phyloP scores from a whole-genome alignment of 768 basidiomycete species.

The Tulasnella sp. region DNA sequence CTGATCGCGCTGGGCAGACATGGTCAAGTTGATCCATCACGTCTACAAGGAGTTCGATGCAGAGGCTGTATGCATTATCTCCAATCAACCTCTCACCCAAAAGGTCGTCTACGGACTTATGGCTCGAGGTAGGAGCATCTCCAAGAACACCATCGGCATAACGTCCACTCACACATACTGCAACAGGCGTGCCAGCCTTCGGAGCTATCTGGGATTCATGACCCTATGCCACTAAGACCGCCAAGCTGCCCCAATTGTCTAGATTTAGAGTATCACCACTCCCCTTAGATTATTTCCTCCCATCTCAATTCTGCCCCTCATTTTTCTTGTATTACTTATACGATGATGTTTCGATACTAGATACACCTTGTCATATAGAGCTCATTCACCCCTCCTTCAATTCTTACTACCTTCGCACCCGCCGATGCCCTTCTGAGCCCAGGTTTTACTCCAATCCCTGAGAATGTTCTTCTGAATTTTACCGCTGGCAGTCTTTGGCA shows the following conservation, averaged over 20 bases:
- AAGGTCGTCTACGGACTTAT: constrained; percentile 32
- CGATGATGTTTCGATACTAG: neutral
- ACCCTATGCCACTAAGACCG: neutral
- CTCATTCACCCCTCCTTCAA: neutral
- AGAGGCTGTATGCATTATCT: constrained; percentile 30
- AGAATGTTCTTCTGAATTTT: constrained; percentile 82
- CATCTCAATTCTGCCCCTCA: too few relatives aligned
- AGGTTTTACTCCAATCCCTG: constrained; percentile 50
- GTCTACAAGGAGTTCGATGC: constrained; percentile 31
- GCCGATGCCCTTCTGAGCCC: constrained; percentile 29
- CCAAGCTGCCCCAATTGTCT: neutral
- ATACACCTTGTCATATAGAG: neutral
- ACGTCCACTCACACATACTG: neutral
- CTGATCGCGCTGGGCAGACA: neutral
- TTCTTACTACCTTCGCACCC: neutral
- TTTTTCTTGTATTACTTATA: neutral
- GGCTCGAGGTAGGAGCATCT: constrained; percentile 16
- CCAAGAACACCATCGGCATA: neutral
- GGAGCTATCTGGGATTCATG: constrained; percentile 28
- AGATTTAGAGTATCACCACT: neutral
- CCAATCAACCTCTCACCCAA: constrained; percentile 28
- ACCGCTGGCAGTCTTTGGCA: constrained; percentile 84
- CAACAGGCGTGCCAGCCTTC: constrained; percentile 26
- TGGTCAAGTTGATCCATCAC: constrained; percentile 27
- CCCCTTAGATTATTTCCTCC: neutral